phyloP scores from a whole-genome alignment of 2,329 filamentous ascomycete genomes.

The Xylaria sp. region DNA sequence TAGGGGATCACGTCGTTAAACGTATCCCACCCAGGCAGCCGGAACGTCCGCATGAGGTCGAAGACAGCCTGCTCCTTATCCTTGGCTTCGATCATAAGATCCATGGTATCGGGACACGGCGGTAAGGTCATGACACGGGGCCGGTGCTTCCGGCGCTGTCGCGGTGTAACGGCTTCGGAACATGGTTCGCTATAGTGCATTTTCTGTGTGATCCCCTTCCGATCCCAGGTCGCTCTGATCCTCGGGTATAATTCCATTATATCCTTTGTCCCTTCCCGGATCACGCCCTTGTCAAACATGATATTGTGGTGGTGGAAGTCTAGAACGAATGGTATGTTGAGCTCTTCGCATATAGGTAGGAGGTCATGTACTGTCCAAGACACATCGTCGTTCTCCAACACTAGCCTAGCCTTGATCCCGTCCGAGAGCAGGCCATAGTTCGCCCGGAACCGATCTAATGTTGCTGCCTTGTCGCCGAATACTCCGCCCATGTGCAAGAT shows the following conservation, averaged over 20 bases:
- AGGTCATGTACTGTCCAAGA: constrained; percentile 93
- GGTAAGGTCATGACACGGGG: constrained; percentile 82
- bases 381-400: constrained; percentile 95
- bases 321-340: constrained; percentile 92
- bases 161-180: constrained; percentile 78
- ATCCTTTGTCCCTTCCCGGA: constrained; percentile 87
- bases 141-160: constrained; percentile 86
- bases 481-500: constrained; percentile 93
- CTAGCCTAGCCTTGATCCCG: constrained; percentile 80
- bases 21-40: constrained; percentile 79
- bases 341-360: constrained; percentile 87
- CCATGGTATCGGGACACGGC: constrained; percentile 84
- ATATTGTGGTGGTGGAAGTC: constrained; percentile 98
- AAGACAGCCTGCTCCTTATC: constrained; percentile 98
- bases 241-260: constrained; percentile 79
- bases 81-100: constrained; percentile 99
- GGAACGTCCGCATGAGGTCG: constrained; percentile 89
- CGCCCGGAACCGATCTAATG: constrained; percentile 78
- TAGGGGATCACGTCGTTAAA: constrained; percentile 84
- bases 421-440: constrained; percentile 76
- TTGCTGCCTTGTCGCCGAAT: constrained; percentile 86
- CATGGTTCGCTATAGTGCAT: constrained; percentile 95
- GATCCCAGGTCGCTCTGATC: constrained; percentile 85
- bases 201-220: constrained; percentile 88
- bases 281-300: constrained; percentile 76